These are phyloP conservation scores for Basipetospora chlamydospora DNA, from an alignment of 2,329 filamentous ascomycete genomes.

Conservation along the genomic window DNA sequence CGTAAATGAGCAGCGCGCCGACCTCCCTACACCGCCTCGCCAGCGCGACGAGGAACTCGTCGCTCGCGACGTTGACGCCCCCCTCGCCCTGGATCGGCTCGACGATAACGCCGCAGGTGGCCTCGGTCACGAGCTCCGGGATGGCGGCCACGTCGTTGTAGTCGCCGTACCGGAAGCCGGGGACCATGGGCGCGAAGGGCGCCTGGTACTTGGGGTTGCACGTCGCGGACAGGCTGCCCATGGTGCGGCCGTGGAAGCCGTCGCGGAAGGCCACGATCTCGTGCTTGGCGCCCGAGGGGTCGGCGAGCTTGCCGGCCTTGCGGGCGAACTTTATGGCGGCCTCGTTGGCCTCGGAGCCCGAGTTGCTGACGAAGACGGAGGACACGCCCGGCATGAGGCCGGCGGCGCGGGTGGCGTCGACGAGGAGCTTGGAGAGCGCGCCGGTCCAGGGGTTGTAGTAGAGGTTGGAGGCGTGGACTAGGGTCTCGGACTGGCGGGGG, in stretches of 20 bases:
- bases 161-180: conserved; percentile 74
- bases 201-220: conserved; percentile 96
- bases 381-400: conserved; percentile 70
- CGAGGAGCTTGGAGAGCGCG: conserved; percentile 68
- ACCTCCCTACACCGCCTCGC: conserved; percentile 73
- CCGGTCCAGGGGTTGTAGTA: conserved; percentile 97
- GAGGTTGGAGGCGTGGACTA: conserved; percentile 87
- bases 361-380: conserved; percentile 88
- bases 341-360: conserved; percentile 92
- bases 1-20: conserved; percentile 79
- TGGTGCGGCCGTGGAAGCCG: conserved; percentile 92
- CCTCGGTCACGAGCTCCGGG: conserved; percentile 59
- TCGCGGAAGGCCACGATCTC: conserved; percentile 84
- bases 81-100: conserved; percentile 98
- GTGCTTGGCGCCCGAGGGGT: conserved; percentile 57
- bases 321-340: conserved; percentile 93
- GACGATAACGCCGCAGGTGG: conserved; percentile 86
- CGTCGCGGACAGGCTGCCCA: conserved; percentile 89
- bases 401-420: conserved; percentile 64
- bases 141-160: conserved; percentile 69
- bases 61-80: conserved; percentile 69
- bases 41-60: conserved; percentile 74
- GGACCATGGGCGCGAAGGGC: conserved; percentile 89
- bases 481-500: conserved; percentile 45
- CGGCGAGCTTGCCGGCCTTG: conserved; percentile 68